Conservation (phyloP, 192 early-diverging fungal genomes). For the Coemansia sp. region DNA sequence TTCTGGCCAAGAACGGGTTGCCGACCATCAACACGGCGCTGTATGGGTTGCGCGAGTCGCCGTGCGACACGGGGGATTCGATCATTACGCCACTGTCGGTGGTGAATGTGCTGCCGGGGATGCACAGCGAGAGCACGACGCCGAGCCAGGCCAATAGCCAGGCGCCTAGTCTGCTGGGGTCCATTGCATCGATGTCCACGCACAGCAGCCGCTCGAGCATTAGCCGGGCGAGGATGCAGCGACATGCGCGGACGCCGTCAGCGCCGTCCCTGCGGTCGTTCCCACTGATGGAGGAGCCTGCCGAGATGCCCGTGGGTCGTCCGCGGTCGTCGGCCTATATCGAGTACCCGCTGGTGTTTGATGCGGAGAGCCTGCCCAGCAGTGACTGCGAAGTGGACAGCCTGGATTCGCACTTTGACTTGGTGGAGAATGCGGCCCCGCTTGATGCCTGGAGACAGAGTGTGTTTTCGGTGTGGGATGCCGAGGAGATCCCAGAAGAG, state of each 20-base stretch:
- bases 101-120: conserved; percentile 31
- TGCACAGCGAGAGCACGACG: conserved; percentile 9
- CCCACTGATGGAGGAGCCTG: neutral
- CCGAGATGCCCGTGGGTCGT: neutral
- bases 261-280: conserved; percentile 6
- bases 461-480: conserved; percentile 14
- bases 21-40: conserved; percentile 30
- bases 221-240: neutral
- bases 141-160: conserved; percentile 14
- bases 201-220: too few species aligned
- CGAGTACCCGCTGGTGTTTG: conserved; percentile 7
- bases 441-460: conserved; percentile 2
- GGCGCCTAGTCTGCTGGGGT: too few species aligned
- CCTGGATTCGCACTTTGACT: conserved; percentile 17
- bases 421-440: conserved; percentile 30
- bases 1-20: neutral
- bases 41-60: conserved; percentile 9
- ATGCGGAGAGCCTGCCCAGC: conserved; percentile 20
- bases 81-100: conserved; percentile 39
- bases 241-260: conserved; percentile 19
- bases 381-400: neutral
- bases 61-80: conserved; percentile 37
- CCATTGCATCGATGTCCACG: too few species aligned
- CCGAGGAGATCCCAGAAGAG: conserved; percentile 13
- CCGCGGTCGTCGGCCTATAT: conserved; percentile 12